A percentile compares a stretch with the other conserved stretches of the same genome.
These are phyloP conservation scores for Phytophthora meadii DNA, from an alignment of 352 stramenopile genomes.

Conservation along the genomic window DNA sequence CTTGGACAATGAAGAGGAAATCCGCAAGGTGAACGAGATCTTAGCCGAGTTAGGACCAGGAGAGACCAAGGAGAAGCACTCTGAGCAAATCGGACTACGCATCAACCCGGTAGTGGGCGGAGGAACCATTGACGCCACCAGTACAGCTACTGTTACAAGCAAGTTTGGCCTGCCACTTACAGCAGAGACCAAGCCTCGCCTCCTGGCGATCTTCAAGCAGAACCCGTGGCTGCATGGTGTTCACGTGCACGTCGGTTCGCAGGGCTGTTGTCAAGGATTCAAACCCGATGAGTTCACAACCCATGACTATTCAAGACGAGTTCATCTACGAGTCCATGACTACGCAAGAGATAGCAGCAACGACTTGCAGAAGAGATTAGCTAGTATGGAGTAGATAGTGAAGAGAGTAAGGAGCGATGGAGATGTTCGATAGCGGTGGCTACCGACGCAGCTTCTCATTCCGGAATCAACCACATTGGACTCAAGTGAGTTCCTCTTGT, in stretches of 20 bases:
- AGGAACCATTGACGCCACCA: conserved; percentile 87
- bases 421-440: too few species aligned
- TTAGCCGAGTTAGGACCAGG: conserved; percentile 49
- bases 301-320: too few species aligned
- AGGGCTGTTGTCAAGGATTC: too few species aligned
- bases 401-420: too few species aligned
- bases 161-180: conserved; percentile 92
- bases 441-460: too few species aligned
- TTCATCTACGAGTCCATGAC: too few species aligned
- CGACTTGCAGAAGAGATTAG: too few species aligned
- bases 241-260: conserved; percentile 91
- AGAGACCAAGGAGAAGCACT: conserved; percentile 36
- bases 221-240: conserved; percentile 90
- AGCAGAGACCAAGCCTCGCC: conserved; percentile 49
- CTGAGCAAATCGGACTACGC: conserved; percentile 82
- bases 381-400: too few species aligned
- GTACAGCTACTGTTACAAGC: conserved; percentile 87
- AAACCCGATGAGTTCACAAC: too few species aligned
- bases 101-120: conserved; percentile 93
- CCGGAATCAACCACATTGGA: too few species aligned
- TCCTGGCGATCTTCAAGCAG: conserved; percentile 64
- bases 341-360: too few species aligned
- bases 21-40: conserved; percentile 75
- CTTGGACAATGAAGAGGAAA: conserved; percentile 92
- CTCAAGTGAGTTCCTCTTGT: too few species aligned